Evolutionary conservation across 2,329 filamentous ascomycete genomes (phyloP), one percentile per base, ranked within the genome.

Genomic region (Emmonsia crescens): DNA sequence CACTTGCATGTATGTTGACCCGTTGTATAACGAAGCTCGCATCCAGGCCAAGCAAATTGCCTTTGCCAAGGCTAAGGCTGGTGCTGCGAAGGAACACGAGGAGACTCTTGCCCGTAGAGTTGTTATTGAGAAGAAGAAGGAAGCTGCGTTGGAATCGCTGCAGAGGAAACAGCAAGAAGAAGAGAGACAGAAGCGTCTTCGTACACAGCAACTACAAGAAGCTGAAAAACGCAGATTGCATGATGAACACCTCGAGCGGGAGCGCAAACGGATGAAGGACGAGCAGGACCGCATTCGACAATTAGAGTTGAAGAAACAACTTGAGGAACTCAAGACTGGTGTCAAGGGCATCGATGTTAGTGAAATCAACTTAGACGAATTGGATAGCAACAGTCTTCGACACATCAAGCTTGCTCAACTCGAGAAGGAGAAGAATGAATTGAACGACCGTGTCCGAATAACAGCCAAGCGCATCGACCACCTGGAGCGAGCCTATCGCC

Each of bases 391-490:
- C 76, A 87, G 88, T 66, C 89, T 99, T 69, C 92, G 94, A 74
- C 88, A 89, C 68, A 88, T 99, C 79, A 97, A 97, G 82, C 84
- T 99, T 62, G 89, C 90, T 64, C 93, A 96, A 77, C 85, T 99
- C 12, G 94, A 97, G 79, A 92, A 93, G 69, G 94, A 97, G 82
- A 99, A 97, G 87, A 96, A 93, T 72, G 91, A 94, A 72, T 86
- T 96, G 68, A 90, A 89, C 66, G 91, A 96, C 78, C 91, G 89
- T 74, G 85, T 97, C 60, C 88, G 91, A 70, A 85, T 96, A 69
- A 95, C 92, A 64, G 91, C 89, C 75, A 97, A 96, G 85, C 89
- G 94, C 66, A 89, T 96, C 70, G 94, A 99, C 73, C 93, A 99
- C 78, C 80, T 99, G 69, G 94, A 99, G 81, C 89, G 94, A 79